These are phyloP conservation scores for Santalum album DNA, from an alignment of 164 flowering plant genomes.

Conservation along the genomic window DNA sequence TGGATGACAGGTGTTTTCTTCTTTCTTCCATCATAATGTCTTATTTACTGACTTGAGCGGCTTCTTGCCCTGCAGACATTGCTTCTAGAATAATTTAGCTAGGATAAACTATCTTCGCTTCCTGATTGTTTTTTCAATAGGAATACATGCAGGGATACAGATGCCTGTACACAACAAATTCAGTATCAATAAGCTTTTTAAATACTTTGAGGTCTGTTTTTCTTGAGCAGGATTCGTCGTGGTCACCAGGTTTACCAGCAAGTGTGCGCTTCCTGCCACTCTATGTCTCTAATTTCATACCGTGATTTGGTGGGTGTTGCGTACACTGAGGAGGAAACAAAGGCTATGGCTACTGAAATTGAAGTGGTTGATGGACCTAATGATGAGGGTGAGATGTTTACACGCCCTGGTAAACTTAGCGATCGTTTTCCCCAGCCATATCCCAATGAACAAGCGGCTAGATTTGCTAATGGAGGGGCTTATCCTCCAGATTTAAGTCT, in stretches of 20 bases:
- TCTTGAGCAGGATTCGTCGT: conserved; percentile 60
- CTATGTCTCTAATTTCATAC: conserved; percentile 73
- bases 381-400: conserved; percentile 90
- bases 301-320: conserved; percentile 92
- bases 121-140: background rate
- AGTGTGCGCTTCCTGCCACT: conserved; percentile 91
- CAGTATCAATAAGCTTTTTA: background rate
- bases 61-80: background rate
- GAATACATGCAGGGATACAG: background rate
- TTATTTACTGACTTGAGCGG: too few species aligned
- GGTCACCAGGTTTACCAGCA: conserved; percentile 87
- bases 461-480: conserved; percentile 90
- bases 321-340: conserved; percentile 76
- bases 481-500: conserved; percentile 90
- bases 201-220: background rate
- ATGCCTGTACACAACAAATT: background rate
- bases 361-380: conserved; percentile 90
- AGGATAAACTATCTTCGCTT: too few species aligned
- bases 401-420: conserved; percentile 84
- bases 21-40: too few species aligned
- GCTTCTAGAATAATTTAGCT: background rate
- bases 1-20: too few species aligned
- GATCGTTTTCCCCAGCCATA: conserved; percentile 85
- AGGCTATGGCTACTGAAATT: conserved; percentile 90
- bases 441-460: conserved; percentile 73